Conservation (phyloP, 2,329 filamentous ascomycete genomes). For the Fusarium tupiense region DNA sequence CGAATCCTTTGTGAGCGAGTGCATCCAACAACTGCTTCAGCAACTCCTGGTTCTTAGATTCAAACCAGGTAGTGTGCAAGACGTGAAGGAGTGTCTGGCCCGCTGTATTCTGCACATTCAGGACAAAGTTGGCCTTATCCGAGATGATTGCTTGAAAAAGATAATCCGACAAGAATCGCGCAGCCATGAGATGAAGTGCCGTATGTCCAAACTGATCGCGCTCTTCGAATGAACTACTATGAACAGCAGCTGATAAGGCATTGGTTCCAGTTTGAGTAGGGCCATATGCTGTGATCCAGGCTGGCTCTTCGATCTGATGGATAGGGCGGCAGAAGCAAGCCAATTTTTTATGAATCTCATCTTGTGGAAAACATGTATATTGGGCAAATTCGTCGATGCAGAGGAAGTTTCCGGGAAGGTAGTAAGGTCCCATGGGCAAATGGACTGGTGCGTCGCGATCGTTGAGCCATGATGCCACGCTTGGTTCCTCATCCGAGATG, state of each 20-base stretch:
- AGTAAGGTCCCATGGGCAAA: slow-evolving; percentile 38
- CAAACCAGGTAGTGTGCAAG: slow-evolving; percentile 50
- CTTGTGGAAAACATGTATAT: slow-evolving; percentile 29
- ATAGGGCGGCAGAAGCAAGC: slow-evolving; percentile 46
- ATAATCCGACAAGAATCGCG: slow-evolving; percentile 42
- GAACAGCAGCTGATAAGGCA: slow-evolving; percentile 17
- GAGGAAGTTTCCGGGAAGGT: slow-evolving; percentile 62
- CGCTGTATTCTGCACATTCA: slow-evolving; percentile 52
- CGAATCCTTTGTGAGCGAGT: slow-evolving; percentile 37
- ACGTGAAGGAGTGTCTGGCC: slow-evolving; percentile 62
- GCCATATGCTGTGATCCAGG: slow-evolving; percentile 47
- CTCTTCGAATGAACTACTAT: slow-evolving; percentile 15
- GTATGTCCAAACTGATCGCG: slow-evolving; percentile 60
- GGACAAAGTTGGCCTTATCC: slow-evolving; percentile 26
- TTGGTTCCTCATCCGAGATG: slow-evolving; percentile 31
- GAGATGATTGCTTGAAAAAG: slow-evolving; percentile 44
- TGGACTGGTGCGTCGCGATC: slow-evolving; percentile 42
- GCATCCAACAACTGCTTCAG: slow-evolving; percentile 45
- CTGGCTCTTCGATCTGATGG: slow-evolving; percentile 36
- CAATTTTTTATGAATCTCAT: slow-evolving; percentile 37
- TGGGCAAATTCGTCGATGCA: slow-evolving; percentile 41
- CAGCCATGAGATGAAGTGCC: slow-evolving; percentile 57
- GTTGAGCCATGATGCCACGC: slow-evolving; percentile 41
- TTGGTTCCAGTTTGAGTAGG: slow-evolving; percentile 28
- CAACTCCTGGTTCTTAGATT: slow-evolving; percentile 16